Percentiles rank a stretch among this genome's conserved stretches.
Evolutionary conservation across 495 filamentous ascomycete genomes (phyloP).

Genomic region (Penicillium nucicola): DNA sequence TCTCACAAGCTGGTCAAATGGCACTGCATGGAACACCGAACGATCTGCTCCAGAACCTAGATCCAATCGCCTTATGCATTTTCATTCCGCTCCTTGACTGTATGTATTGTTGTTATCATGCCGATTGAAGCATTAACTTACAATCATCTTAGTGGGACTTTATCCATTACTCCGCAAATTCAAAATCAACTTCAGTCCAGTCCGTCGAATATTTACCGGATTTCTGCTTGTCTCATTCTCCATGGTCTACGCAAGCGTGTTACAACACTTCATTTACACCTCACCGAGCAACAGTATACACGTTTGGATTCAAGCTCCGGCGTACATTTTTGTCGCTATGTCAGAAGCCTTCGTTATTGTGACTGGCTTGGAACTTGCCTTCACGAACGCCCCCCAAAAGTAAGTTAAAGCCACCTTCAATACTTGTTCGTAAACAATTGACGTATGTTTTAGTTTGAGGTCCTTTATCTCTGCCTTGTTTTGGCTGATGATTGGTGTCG

Average conservation of each 20-base stretch:
- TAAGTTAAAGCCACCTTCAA: no score
- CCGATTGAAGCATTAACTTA: not conserved
- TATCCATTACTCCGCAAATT: conserved; percentile 27
- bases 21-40: conserved; percentile 49
- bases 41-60: conserved; percentile 64
- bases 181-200: conserved; percentile 57
- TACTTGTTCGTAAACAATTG: not conserved
- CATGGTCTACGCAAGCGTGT: conserved; percentile 52
- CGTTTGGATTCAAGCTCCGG: conserved; percentile 53
- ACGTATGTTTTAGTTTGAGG: conserved; percentile 12
- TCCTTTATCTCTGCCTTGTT: conserved; percentile 27
- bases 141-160: conserved; percentile 22
- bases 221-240: conserved; percentile 55
- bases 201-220: conserved; percentile 61
- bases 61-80: conserved; percentile 60
- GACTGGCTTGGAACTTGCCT: conserved; percentile 48
- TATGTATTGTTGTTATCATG: conserved; percentile 49
- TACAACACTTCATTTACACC: conserved; percentile 57
- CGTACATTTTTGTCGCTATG: conserved; percentile 55
- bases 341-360: conserved; percentile 58
- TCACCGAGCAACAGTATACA: conserved; percentile 38
- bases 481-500: conserved; percentile 23
- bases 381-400: conserved; percentile 27
- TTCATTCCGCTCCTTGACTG: conserved; percentile 61
- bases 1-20: conserved; percentile 46